A percentile compares a stretch with the other conserved stretches of the same genome.
phyloP scores from a whole-genome alignment of 164 flowering plant genomes.

The Santalum album region DNA sequence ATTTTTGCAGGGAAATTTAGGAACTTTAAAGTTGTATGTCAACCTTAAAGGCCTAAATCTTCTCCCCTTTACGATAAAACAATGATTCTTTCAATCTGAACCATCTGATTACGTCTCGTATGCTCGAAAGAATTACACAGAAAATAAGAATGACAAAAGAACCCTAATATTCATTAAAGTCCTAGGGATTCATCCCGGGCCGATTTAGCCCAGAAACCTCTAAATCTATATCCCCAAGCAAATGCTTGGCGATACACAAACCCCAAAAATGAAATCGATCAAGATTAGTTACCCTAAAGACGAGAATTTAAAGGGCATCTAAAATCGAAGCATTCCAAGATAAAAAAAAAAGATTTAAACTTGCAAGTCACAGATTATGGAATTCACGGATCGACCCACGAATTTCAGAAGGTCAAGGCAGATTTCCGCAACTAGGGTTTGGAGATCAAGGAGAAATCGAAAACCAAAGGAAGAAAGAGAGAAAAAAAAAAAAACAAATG shows the following conservation, averaged over 20 bases:
- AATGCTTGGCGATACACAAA: background rate
- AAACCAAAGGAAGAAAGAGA: background rate
- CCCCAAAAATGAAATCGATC: background rate
- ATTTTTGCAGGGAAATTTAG: constrained; percentile 10
- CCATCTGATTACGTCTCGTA: too few relatives aligned
- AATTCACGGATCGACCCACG: background rate
- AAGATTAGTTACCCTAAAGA: background rate
- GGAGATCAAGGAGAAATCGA: background rate
- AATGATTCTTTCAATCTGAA: background rate
- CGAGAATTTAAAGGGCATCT: background rate
- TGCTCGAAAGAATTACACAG: too few relatives aligned
- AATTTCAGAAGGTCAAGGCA: background rate
- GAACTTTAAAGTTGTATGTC: background rate
- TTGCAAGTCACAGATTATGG: background rate
- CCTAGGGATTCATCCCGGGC: background rate
- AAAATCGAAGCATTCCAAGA: background rate
- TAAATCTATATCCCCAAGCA: background rate
- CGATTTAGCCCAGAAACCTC: background rate
- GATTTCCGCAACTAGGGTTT: background rate
- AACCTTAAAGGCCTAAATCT: background rate
- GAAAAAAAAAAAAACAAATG: too few relatives aligned
- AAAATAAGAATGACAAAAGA: too few relatives aligned
- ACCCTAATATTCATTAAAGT: background rate
- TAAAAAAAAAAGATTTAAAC: background rate
- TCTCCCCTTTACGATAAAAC: background rate